Conservation (phyloP, 2,329 filamentous ascomycete species). For the Colletotrichum salicis region DNA sequence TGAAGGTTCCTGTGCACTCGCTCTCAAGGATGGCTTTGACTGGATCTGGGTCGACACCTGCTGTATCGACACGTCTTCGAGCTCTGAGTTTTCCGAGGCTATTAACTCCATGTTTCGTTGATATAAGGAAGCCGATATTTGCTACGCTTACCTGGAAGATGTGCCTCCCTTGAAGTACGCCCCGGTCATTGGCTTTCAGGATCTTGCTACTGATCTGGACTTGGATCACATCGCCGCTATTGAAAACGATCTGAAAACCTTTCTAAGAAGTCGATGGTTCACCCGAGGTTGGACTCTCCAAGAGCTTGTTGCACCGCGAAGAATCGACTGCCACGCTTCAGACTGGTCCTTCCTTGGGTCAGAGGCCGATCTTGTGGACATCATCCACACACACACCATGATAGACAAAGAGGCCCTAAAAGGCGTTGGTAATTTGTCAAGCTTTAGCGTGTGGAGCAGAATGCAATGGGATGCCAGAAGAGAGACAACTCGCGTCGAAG, state of each 20-base stretch:
- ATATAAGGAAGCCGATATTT: not conserved
- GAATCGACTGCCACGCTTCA: too few species aligned
- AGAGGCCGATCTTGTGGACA: too few species aligned
- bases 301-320: too few species aligned
- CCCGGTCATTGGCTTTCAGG: not conserved
- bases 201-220: not conserved
- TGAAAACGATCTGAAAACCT: too few species aligned
- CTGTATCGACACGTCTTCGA: conserved; percentile 3
- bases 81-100: not conserved
- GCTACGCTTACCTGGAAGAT: not conserved
- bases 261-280: not conserved
- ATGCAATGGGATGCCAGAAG: not conserved
- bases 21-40: not conserved
- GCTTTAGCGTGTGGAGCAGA: too few species aligned
- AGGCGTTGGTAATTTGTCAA: too few species aligned
- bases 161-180: not conserved
- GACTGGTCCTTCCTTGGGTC: too few species aligned
- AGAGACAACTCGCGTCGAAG: not conserved
- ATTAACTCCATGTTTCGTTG: conserved; percentile 9
- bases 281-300: not conserved
- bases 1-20: not conserved
- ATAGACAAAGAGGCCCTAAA: too few species aligned
- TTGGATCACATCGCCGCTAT: too few species aligned
- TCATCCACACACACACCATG: too few species aligned
- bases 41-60: conserved; percentile 11